Base-by-base conservation (phyloP, 73 alveolate genomes). In the Paramecium bursaria region DNA sequence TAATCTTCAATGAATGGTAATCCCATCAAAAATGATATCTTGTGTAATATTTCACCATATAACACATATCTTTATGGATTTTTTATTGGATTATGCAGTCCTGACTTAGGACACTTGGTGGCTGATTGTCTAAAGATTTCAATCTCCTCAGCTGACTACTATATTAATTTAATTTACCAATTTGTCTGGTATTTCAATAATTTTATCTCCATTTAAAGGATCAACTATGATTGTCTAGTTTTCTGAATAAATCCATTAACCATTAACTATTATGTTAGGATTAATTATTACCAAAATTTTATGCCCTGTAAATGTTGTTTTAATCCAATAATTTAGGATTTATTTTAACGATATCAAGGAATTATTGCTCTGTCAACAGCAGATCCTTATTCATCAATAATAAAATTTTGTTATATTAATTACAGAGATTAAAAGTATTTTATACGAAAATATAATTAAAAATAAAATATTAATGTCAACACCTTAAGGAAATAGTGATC, bases 41-140 rank as follows among this genome's bases (percentile, higher is more conserved):
- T 91, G 51, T 90, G 91, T 73, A 90, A 79, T 19, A 95, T 94
- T 53, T 91, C 94, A 14, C 97, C 99, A 14, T 88, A 93, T 89
- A 90, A 86, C 30, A 87, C 85, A 61, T 95, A 95, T 88, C 99
- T 89, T 75, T 93, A 96, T 52, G 94, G 95, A 85, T 94, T 92
- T 85, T 87, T 90, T 80, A 95, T 82, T 19, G 99, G 99, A 57
- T 95, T 95, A 87, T 95, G 99, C 9, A 94, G 94, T 21, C 99
- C 99, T 2, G 92, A 46, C 86, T 87, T 91, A 3, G 98, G 94
- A 75, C 92, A 3, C 31, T 39, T 21, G 42, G 48, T 88, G 86
- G 51, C 46, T 74, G 77, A 35, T 85, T 77, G 29, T 73, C 77
- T 51, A 87, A 87, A 5, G 87, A 79, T 80, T 85, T 90, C 7